These are phyloP conservation scores for Sarocladium oryzae DNA, from an alignment of 2,329 filamentous ascomycete genomes.

Conservation along the genomic window DNA sequence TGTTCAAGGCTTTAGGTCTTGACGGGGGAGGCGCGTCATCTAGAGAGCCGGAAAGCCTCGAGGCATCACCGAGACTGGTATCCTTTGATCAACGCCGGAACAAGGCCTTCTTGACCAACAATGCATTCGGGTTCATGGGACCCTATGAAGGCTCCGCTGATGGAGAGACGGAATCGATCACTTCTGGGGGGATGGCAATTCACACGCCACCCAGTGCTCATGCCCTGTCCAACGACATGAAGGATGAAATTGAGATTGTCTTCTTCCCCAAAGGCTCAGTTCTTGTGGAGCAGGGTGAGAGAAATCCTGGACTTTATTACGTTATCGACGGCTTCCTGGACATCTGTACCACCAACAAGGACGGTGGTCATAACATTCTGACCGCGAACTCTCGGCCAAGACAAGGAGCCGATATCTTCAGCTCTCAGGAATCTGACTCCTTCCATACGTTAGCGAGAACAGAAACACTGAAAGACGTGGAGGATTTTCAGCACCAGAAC, in stretches of 20 bases:
- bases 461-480: slow-evolving; percentile 21
- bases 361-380: slow-evolving; percentile 13
- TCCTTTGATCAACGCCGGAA: slow-evolving; percentile 78
- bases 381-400: slow-evolving; percentile 15
- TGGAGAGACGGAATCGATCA: slow-evolving; percentile 80
- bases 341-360: slow-evolving; percentile 64
- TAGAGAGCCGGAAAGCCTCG: slow-evolving; percentile 66
- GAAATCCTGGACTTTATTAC: slow-evolving; percentile 95
- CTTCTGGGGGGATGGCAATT: slow-evolving; percentile 60
- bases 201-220: slow-evolving; percentile 58
- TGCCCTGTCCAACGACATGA: slow-evolving; percentile 68
- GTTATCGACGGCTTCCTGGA: slow-evolving; percentile 96
- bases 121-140: slow-evolving; percentile 83
- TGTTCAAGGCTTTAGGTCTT: slow-evolving; percentile 88
- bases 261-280: slow-evolving; percentile 94
- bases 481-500: slow-evolving; percentile 39
- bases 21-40: slow-evolving; percentile 60
- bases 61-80: slow-evolving; percentile 76
- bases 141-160: slow-evolving; percentile 69
- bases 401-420: slow-evolving; percentile 11
- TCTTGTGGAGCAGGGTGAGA: slow-evolving; percentile 90
- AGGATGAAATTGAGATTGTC: slow-evolving; percentile 91
- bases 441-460: slow-evolving; percentile 22
- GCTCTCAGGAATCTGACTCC: slow-evolving; percentile 17
- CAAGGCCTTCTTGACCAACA: slow-evolving; percentile 64